Conservation (phyloP, 768 basidiomycete species). For the Lentinula boryana region DNA sequence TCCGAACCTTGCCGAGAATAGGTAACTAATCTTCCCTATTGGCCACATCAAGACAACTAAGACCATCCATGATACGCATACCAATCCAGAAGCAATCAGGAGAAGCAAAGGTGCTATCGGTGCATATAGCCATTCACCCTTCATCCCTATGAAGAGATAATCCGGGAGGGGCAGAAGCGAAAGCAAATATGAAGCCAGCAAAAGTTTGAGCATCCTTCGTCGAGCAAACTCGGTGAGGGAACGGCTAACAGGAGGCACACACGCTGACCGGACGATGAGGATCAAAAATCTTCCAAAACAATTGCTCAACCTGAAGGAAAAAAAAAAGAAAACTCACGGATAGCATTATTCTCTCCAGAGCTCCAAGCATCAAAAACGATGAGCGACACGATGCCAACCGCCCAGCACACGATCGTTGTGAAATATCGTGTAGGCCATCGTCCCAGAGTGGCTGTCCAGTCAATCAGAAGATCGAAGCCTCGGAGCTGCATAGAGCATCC, state of each 20-base stretch:
- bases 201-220: constrained; percentile 32
- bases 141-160: constrained; percentile 54
- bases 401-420: constrained; percentile 67
- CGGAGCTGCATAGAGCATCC: constrained; percentile 38
- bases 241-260: constrained; percentile 40
- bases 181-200: constrained; percentile 35
- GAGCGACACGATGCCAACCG: constrained; percentile 60
- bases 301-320: no score
- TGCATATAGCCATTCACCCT: constrained; percentile 41
- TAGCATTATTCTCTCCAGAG: constrained; percentile 23
- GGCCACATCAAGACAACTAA: constrained; percentile 44
- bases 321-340: background rate
- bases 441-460: constrained; percentile 68
- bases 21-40: constrained; percentile 24
- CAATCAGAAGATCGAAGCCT: constrained; percentile 49
- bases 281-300: background rate
- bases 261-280: constrained; percentile 19
- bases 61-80: constrained; percentile 53
- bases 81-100: constrained; percentile 58
- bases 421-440: constrained; percentile 71
- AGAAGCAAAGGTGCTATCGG: constrained; percentile 52
- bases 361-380: constrained; percentile 50
- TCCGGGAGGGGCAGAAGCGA: constrained; percentile 54
- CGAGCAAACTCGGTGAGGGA: constrained; percentile 42
- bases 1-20: constrained; percentile 31